These are phyloP conservation scores for Zea luxurians DNA, from an alignment of 176 grass and related monocot genomes.

Conservation along the genomic window DNA sequence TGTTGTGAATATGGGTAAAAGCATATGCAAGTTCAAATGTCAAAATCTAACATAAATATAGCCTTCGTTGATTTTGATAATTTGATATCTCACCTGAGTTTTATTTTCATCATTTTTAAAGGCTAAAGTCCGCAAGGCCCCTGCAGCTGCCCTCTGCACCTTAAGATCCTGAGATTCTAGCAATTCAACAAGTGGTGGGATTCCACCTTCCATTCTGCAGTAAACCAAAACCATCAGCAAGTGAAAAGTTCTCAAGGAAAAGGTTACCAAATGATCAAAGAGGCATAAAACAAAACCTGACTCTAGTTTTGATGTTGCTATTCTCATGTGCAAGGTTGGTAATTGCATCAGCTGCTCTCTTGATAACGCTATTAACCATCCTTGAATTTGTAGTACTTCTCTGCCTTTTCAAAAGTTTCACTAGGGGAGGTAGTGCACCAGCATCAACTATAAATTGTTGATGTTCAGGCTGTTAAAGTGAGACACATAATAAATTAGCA, in stretches of 20 bases:
- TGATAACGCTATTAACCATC: conserved; percentile 87
- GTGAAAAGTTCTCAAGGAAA: conserved; percentile 10
- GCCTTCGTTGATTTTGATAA: conserved; percentile 20
- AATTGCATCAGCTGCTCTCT: conserved; percentile 99
- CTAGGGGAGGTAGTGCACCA: conserved; percentile 86
- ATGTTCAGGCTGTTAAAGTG: conserved; percentile 86
- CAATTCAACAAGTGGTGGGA: conserved; percentile 95
- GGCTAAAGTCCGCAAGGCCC: conserved; percentile 88
- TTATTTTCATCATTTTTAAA: conserved; percentile 99
- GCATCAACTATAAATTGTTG: conserved; percentile 99
- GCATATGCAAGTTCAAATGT: conserved; percentile 18
- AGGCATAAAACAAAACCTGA: conserved; percentile 61
- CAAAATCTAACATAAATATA: conserved; percentile 29
- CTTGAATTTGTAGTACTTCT: conserved; percentile 61
- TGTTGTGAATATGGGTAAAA: conserved; percentile 5
- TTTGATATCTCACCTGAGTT: conserved; percentile 59
- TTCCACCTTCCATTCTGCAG: conserved; percentile 92
- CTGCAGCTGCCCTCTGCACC: conserved; percentile 97
- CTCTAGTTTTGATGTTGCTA: conserved; percentile 94
- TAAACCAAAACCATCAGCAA: conserved; percentile 41
- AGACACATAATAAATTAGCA: conserved; percentile 20
- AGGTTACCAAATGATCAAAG: background rate
- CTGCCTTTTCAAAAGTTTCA: conserved; percentile 81
- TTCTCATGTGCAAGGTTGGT: conserved; percentile 99
- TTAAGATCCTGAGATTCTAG: conserved; percentile 92